Evolutionary conservation across 768 basidiomycete species (phyloP).

Genomic region (Pleurotus tuber-regium): DNA sequence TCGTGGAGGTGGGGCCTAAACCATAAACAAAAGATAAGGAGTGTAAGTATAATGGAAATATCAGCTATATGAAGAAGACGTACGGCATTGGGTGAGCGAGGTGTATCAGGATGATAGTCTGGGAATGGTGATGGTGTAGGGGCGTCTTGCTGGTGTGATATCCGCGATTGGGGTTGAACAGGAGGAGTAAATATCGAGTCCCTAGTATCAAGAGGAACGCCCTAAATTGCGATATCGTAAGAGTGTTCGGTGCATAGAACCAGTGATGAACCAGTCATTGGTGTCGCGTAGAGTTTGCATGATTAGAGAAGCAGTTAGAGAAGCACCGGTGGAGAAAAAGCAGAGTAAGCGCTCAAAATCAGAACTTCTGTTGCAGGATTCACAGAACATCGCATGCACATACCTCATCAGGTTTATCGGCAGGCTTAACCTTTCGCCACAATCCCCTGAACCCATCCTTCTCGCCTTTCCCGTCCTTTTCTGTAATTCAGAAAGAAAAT

Average conservation of each 20-base stretch:
- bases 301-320: too few relatives aligned
- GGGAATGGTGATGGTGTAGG: conserved; percentile 25
- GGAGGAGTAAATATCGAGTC: conserved; percentile 81
- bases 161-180: conserved; percentile 32
- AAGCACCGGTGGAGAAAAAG: too few relatives aligned
- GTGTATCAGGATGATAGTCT: neutral
- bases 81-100: neutral
- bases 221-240: conserved; percentile 31
- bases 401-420: conserved; percentile 80
- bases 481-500: neutral
- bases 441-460: conserved; percentile 61
- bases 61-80: neutral
- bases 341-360: too few relatives aligned
- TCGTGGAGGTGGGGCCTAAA: conserved; percentile 22
- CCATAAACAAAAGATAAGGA: neutral
- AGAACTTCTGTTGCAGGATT: too few relatives aligned
- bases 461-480: conserved; percentile 19
- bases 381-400: conserved; percentile 12
- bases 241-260: neutral
- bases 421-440: conserved; percentile 80
- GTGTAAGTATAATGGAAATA: neutral
- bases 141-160: conserved; percentile 36
- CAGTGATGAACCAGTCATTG: neutral
- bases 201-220: conserved; percentile 73
- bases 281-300: too few relatives aligned